Evolutionary conservation across 352 stramenopile species (phyloP).

Genomic region (Phytopythium montanum): DNA sequence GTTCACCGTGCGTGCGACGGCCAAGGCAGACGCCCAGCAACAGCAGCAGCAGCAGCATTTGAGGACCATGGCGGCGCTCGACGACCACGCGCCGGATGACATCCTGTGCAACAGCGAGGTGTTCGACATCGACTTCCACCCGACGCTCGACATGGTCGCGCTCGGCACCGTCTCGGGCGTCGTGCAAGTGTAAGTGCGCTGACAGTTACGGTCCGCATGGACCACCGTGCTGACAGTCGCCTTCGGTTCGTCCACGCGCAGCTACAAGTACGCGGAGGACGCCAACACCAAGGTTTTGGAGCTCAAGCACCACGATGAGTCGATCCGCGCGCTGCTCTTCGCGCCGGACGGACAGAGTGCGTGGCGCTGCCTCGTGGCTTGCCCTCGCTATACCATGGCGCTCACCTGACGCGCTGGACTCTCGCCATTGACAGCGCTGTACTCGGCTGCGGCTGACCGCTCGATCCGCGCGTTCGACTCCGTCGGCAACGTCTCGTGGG

Average conservation of each 20-base stretch:
- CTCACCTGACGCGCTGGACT: background rate
- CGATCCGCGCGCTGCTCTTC: slow-evolving; percentile 67
- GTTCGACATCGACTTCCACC: slow-evolving; percentile 88
- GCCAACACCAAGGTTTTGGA: slow-evolving; percentile 66
- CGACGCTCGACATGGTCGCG: slow-evolving; percentile 60
- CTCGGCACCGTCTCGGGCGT: slow-evolving; percentile 69
- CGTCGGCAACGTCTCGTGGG: slow-evolving; percentile 71
- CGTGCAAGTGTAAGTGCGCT: slow-evolving; percentile 67
- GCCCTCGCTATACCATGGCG: too few species aligned
- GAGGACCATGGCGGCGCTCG: slow-evolving; percentile 50
- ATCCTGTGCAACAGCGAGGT: slow-evolving; percentile 74
- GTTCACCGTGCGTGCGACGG: background rate
- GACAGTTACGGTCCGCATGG: slow-evolving; percentile 5
- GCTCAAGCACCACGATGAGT: slow-evolving; percentile 73
- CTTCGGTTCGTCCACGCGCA: slow-evolving; percentile 10
- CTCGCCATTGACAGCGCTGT: slow-evolving; percentile 42
- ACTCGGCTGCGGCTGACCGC: slow-evolving; percentile 71
- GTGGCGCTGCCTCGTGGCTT: background rate
- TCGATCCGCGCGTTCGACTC: slow-evolving; percentile 84
- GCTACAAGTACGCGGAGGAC: slow-evolving; percentile 80
- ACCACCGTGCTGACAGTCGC: background rate
- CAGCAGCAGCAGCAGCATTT: background rate
- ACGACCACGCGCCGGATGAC: slow-evolving; percentile 77
- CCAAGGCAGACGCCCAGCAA: background rate
- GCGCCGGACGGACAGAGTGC: slow-evolving; percentile 73